Percentiles rank a stretch among this genome's conserved stretches.
Conservation (phyloP, 306 rosid species). For the Carpinus fangiana region DNA sequence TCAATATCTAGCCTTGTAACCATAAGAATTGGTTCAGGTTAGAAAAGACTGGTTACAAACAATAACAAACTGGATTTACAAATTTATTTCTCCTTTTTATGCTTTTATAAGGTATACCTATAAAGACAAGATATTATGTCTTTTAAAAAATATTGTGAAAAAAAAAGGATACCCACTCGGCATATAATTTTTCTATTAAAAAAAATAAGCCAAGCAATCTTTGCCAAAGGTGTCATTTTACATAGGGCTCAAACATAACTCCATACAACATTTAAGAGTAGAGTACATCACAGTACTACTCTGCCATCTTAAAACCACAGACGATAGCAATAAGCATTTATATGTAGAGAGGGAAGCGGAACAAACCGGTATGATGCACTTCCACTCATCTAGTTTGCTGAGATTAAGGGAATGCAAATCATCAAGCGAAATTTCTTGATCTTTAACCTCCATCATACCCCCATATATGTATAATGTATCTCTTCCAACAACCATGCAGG, state of each 20-base stretch:
- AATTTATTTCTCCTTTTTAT: background rate
- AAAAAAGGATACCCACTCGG: background rate
- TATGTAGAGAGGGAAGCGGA: conserved; percentile 24
- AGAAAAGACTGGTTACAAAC: background rate
- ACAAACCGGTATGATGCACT: conserved; percentile 94
- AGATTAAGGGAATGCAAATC: conserved; percentile 90
- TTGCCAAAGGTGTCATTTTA: background rate
- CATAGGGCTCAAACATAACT: background rate
- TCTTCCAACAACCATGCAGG: conserved; percentile 87
- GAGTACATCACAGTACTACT: background rate
- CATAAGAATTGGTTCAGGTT: background rate
- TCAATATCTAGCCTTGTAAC: background rate
- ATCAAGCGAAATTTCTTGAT: conserved; percentile 87
- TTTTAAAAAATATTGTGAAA: background rate
- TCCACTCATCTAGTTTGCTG: conserved; percentile 98
- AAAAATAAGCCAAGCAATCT: background rate
- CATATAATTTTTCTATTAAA: background rate
- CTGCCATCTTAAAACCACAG: background rate
- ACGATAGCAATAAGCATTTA: conserved; percentile 3
- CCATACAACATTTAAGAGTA: background rate
- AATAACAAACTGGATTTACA: background rate
- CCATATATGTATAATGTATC: conserved; percentile 85
- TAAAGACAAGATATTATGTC: background rate
- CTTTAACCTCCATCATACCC: conserved; percentile 96
- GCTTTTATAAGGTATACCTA: no score